Percentiles rank a stretch among this genome's conserved stretches.
These are phyloP conservation scores for Auxenochlorella pyrenoidosa DNA, from an alignment of 139 green algal species.

Conservation along the genomic window DNA sequence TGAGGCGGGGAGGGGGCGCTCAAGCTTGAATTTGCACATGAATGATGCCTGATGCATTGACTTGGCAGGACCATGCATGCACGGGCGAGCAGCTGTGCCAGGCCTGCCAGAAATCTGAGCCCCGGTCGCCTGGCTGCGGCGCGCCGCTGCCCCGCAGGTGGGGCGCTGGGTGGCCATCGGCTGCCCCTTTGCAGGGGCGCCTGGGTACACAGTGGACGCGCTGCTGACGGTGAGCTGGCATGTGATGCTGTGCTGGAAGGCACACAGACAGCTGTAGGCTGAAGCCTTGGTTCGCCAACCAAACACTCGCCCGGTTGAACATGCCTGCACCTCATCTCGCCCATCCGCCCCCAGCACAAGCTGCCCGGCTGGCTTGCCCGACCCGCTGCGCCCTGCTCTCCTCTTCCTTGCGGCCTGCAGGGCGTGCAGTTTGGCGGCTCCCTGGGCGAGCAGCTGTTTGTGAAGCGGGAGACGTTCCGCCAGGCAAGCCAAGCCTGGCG, in stretches of 20 bases:
- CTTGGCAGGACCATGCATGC: no score
- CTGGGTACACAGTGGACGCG: conserved; percentile 55
- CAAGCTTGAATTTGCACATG: no score
- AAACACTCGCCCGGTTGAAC: no score
- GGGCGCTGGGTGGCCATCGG: conserved; percentile 56
- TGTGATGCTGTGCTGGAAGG: no score
- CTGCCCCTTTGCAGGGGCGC: conserved; percentile 59
- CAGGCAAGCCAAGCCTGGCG: conserved; percentile 13
- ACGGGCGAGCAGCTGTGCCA: no score
- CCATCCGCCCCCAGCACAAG: no score
- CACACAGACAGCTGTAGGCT: not conserved
- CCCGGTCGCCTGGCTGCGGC: not conserved
- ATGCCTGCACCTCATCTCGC: no score
- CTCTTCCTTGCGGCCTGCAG: no score
- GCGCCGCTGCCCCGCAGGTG: not conserved
- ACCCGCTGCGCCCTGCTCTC: not conserved
- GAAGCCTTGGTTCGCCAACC: not conserved
- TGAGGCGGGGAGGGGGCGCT: not conserved
- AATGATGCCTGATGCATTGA: no score
- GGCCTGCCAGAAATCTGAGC: not conserved
- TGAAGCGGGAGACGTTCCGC: conserved; percentile 33
- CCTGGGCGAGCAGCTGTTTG: conserved; percentile 39
- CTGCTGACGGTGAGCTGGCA: conserved; percentile 44
- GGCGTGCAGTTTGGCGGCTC: conserved; percentile 50
- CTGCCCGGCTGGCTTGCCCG: not conserved